These are phyloP conservation scores for Oryza meridionalis DNA, from an alignment of 176 grass and related monocot species.

Conservation along the genomic window DNA sequence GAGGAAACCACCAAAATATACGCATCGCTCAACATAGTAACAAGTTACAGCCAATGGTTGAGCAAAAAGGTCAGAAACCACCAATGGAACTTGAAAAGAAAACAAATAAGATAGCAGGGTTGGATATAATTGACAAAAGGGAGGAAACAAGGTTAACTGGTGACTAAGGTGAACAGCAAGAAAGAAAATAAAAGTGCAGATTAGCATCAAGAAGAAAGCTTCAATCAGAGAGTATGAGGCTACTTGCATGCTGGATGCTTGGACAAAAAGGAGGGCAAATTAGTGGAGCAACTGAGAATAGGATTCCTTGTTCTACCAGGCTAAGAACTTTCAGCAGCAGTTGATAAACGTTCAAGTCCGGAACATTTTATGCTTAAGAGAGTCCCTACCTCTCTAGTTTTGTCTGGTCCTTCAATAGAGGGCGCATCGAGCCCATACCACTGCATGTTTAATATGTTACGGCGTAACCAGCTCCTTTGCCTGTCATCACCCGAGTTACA, in stretches of 20 bases:
- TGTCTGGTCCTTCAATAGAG: not conserved
- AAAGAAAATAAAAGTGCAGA: not conserved
- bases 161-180: not conserved
- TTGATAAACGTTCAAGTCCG: slow-evolving; percentile 36
- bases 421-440: not conserved
- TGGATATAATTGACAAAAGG: not conserved
- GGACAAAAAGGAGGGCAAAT: slow-evolving; percentile 15
- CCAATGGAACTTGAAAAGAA: not conserved
- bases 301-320: slow-evolving; percentile 13
- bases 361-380: not conserved
- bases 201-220: slow-evolving; percentile 9
- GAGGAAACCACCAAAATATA: not conserved
- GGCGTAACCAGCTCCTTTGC: not conserved
- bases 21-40: not conserved
- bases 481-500: not conserved
- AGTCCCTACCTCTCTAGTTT: not conserved
- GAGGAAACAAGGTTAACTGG: not conserved
- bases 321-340: slow-evolving; percentile 9
- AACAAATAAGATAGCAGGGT: not conserved
- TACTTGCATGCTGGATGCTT: slow-evolving; percentile 35
- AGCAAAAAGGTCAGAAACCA: not conserved
- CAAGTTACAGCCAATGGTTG: not conserved
- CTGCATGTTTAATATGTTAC: not conserved
- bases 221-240: not conserved
- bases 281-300: slow-evolving; percentile 40